Base-by-base conservation (phyloP, 176 grass and related monocot species). In the Hordeum marinum region DNA sequence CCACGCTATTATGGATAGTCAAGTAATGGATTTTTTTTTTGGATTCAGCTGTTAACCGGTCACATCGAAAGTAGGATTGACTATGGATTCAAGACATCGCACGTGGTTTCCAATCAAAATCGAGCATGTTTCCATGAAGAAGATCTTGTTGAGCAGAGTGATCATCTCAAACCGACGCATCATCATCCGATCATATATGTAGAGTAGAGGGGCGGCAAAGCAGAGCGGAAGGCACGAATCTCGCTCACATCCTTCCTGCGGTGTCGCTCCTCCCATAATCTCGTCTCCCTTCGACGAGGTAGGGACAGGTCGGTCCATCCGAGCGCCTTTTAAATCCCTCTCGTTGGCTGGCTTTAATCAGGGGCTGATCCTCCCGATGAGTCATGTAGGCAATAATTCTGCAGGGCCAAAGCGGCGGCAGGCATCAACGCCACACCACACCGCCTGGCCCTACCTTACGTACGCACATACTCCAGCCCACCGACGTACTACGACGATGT, bases 281-380 rank as follows among this genome's bases (percentile, higher is more conserved):
- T 31, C 23, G 61, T 17, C 60, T 60, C 36, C 40, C 34, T 69
- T 35, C 34, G 29, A 29, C 2, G 11, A 2, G n/a, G 71, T 8
- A 8, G 25, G 81, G 72, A 60, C 75, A 73, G 25, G 17, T 5
- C 21, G 23, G n/a, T n/a, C 9, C 21, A 7, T 7, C 25, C 2
- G 15, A 52, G 0, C 6, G 15, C 50, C 80, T 89, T 79, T 72
- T 26, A 24, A 78, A 63, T 10, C 72, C 40, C 69, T 50, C 23
- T 26, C 11, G 45, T 90, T 87, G 32, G 32, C 32, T 80, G 3
- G 84, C 89, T 90, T 90, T 90, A 87, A 87, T 90, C 80, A 46
- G 29, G n/a, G 36, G 18, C n/a, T 48, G 71, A 74, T 74, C 71
- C 52, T 43, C 48, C 50, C 81, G n/a, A 17, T 63, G 80, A 27